Base-by-base conservation (phyloP, 2,329 filamentous ascomycete species). In the Dactylellina haptotyla region DNA sequence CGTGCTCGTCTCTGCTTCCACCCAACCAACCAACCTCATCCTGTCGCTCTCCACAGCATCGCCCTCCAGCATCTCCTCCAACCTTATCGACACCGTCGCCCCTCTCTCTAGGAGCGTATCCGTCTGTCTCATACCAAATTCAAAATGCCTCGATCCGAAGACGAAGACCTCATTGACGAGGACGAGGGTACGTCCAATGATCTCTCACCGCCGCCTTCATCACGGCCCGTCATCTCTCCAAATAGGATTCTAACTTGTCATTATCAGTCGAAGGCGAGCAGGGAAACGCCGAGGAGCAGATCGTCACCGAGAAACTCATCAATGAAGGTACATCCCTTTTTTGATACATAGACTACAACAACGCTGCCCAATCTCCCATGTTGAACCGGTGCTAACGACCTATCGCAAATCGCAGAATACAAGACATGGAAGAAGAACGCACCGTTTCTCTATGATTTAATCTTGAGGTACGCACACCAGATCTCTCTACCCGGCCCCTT, bases 361-460 rank as follows among this genome's bases (percentile, higher is more conserved):
- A 6, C 26, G 2, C 12, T 25, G 25, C 20, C 18, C 14, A 18
- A 41, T 20, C 9, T 18, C 2, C n/a, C 16, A 28, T 51, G 18
- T 16, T 26, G 37, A 25, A 32, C 16, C 1, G 32, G 41, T 34
- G 10, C 54, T 45, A 32, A 53, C 32, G 43, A 30, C 14, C 12
- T 23, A 8, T 12, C 39, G 25, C 16, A n/a, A 51, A 48, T 20
- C 39, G 43, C 23, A 93, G 95, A 99, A 81, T 99, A 99, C 87
- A 99, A 99, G 82, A 97, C 94, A 77, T 99, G 95, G 95, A 99
- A 99, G 86, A 99, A 99, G 85, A 99, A 99, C 83, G 92, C 91
- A 76, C 93, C 95, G 2, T 98, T 98, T 80, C 90, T 99, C 78
- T 99, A 99, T 82, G 95, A 99, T 81, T 92, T 97, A 88, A 95